Conservation (phyloP, 768 basidiomycete species). For the Suillus tomentosus region DNA sequence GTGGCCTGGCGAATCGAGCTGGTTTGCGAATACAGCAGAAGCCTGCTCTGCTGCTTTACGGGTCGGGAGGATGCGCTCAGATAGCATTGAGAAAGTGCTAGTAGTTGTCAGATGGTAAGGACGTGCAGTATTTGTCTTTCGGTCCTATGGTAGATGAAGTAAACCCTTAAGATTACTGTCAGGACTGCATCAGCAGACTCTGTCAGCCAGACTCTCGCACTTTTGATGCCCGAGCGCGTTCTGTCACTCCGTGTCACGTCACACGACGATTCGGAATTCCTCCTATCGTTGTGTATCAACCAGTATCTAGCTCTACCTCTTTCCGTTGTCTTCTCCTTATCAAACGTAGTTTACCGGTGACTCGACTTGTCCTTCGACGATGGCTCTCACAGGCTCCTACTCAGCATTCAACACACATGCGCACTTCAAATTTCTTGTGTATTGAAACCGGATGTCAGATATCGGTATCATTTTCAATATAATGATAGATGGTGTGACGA, state of each 20-base stretch:
- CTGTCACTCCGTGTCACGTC: constrained; percentile 7
- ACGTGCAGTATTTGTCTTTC: neutral
- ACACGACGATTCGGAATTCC: neutral
- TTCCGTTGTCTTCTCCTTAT: neutral
- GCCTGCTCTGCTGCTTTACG: constrained; percentile 40
- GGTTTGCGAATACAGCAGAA: constrained; percentile 33
- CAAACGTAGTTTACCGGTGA: neutral
- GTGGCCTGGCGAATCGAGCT: constrained; percentile 29
- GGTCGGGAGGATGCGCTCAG: constrained; percentile 23
- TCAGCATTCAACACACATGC: neutral
- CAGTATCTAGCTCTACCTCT: neutral
- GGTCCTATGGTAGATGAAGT: neutral
- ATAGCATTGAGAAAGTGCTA: constrained; percentile 9
- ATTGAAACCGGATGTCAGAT: neutral
- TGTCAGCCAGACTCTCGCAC: constrained; percentile 1
- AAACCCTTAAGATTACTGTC: neutral
- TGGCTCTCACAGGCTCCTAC: neutral
- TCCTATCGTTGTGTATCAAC: neutral
- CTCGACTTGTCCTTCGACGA: neutral
- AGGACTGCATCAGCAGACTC: neutral
- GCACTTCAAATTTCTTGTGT: neutral
- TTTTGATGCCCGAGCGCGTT: constrained; percentile 3
- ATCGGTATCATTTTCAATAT: neutral
- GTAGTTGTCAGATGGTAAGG: too few species aligned
- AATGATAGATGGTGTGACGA: neutral